Evolutionary conservation across 164 flowering plant genomes (phyloP), one percentile per base, ranked within the genome.

Genomic region (Vitis riparia): DNA sequence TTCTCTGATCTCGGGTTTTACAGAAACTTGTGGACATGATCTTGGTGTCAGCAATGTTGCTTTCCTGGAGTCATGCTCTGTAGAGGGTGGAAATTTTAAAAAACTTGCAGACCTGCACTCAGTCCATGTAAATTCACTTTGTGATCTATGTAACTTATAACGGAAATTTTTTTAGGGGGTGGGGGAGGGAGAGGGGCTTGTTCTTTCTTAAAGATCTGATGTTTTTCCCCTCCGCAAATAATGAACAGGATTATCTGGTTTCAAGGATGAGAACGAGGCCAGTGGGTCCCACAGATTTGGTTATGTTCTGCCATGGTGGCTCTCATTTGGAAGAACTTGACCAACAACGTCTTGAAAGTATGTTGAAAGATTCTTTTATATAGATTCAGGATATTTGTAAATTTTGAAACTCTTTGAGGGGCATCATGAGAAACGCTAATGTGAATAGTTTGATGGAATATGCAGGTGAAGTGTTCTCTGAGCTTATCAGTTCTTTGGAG

Each of bases 391-490:
- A 49, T 2, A 51, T 64, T 16, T 15, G 7, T 5, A 29, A 9
- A 50, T 44, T 17, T 62, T 51, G 49, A 55, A 63, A 29, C 16
- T 27, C 30, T 63, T 74, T 50, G 32, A 49, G 47, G 12, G 12
- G 59, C 37, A 49, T 5, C 29, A 57, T 48, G 37, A 5, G 14
- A 13, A 8, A 13, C 47, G 19, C 17, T 53, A 14, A 62, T 62
- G 51, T 27, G 16, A 51, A 68, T 57, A 14, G 29, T 70, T 68
- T 68, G 66, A 70, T 59, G 14, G 17, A 71, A 68, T 69, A 56
- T 86, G 78, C 89, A 94, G 98, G 90, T 32, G 80, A 85, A 50
- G 44, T 81, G 56, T 72, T 94, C 11, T 77, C 88, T 55, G 81
- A 85, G 76, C 83, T 94, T 57, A 78, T 94, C 29, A 78, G 67